Conservation (phyloP, 2,329 filamentous ascomycete genomes). For the Plectosphaerella sp. region DNA sequence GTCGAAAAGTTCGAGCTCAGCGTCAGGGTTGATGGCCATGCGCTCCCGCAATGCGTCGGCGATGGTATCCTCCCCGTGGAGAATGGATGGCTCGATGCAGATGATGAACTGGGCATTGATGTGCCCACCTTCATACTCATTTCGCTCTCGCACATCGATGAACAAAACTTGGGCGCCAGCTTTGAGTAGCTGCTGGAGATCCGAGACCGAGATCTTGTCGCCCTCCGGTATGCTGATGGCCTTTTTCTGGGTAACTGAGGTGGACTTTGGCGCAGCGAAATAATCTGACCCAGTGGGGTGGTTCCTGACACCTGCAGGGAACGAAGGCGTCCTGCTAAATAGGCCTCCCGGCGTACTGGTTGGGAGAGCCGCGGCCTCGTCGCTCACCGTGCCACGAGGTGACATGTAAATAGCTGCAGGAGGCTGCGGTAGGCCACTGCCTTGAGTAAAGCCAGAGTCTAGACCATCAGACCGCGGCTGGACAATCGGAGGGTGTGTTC, state of each 20-base stretch:
- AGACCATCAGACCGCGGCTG: conserved; percentile 32
- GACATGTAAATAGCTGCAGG: conserved; percentile 76
- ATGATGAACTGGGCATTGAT: conserved; percentile 80
- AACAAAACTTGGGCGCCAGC: conserved; percentile 59
- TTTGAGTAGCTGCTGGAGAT: conserved; percentile 66
- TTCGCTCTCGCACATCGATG: conserved; percentile 78
- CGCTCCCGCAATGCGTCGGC: conserved; percentile 61
- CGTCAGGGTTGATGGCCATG: conserved; percentile 64
- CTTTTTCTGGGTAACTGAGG: conserved; percentile 15
- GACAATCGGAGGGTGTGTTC: conserved; percentile 38
- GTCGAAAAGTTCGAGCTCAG: conserved; percentile 72
- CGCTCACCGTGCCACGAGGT: conserved; percentile 65
- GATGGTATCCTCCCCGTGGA: conserved; percentile 63
- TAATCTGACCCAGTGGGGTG: conserved; percentile 9
- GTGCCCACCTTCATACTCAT: conserved; percentile 83
- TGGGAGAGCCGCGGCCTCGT: conserved; percentile 60
- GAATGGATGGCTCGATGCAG: conserved; percentile 79
- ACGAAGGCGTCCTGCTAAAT: conserved; percentile 45
- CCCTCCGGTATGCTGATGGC: conserved; percentile 41
- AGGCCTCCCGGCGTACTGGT: conserved; percentile 60
- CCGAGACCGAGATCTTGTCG: conserved; percentile 54
- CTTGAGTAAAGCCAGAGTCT: neutral
- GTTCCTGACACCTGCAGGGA: conserved; percentile 20
- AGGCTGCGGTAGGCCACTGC: conserved; percentile 56
- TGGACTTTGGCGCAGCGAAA: conserved; percentile 12